These are phyloP conservation scores for Backusella morwellensis DNA, from an alignment of 192 early-diverging fungal species.

Conservation along the genomic window DNA sequence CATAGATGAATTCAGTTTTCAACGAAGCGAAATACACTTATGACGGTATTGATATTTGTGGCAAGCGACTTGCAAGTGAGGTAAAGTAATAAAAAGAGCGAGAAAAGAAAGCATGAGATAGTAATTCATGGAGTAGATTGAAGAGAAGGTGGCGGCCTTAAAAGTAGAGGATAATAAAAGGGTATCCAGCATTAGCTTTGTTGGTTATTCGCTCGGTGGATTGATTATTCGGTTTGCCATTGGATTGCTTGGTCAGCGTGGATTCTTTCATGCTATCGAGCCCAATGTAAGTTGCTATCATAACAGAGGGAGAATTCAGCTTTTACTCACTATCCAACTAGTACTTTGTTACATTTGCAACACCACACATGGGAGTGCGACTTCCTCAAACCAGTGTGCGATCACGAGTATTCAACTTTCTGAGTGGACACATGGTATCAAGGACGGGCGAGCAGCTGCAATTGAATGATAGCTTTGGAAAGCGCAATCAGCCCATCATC, in stretches of 20 bases:
- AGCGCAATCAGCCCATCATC: constrained; percentile 32
- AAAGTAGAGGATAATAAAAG: constrained; percentile 17
- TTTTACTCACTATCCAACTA: too few relatives aligned
- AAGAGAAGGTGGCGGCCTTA: background rate
- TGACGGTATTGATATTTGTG: constrained; percentile 59
- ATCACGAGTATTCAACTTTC: constrained; percentile 40
- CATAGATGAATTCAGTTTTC: constrained; percentile 42
- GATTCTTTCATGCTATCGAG: constrained; percentile 48
- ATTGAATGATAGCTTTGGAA: constrained; percentile 34
- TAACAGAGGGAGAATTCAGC: too few relatives aligned
- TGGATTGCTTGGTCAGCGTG: constrained; percentile 44
- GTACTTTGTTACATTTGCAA: constrained; percentile 56
- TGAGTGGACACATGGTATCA: constrained; percentile 41
- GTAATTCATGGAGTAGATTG: background rate
- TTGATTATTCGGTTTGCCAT: constrained; percentile 53
- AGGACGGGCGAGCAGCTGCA: constrained; percentile 54
- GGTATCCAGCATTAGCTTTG: constrained; percentile 31
- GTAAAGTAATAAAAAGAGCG: constrained; percentile 19
- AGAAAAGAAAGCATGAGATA: background rate
- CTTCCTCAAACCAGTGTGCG: constrained; percentile 19
- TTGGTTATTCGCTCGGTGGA: constrained; percentile 62
- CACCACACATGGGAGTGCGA: constrained; percentile 55
- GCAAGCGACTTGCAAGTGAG: constrained; percentile 42
- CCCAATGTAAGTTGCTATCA: constrained; percentile 37
- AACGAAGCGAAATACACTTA: constrained; percentile 53